phyloP scores from a whole-genome alignment of 2,329 filamentous ascomycete species.

The Aureobasidium pullulans region DNA sequence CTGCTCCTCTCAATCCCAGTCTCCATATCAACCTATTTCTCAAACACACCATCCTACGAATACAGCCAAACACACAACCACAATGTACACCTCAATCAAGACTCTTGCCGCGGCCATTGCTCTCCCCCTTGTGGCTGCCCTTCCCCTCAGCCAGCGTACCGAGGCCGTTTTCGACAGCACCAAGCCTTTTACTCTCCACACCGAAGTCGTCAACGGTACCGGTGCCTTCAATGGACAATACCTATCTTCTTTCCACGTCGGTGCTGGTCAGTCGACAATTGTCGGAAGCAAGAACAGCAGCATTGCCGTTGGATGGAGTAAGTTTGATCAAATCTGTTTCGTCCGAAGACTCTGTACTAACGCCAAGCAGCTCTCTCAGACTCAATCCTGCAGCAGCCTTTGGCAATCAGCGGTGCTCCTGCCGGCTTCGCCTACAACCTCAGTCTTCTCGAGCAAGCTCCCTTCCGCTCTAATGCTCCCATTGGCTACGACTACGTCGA shows the following conservation, averaged over 20 bases:
- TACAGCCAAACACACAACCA: neutral
- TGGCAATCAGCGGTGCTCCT: neutral
- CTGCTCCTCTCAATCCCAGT: neutral
- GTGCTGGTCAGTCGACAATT: neutral
- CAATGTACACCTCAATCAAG: constrained; percentile 9
- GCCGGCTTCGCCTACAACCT: constrained; percentile 3
- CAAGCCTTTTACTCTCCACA: constrained; percentile 13
- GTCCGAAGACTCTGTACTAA: neutral
- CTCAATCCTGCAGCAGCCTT: neutral
- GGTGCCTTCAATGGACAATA: neutral
- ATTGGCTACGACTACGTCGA: constrained; percentile 9
- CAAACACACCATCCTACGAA: neutral
- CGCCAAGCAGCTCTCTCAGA: neutral
- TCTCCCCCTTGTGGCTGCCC: constrained; percentile 1
- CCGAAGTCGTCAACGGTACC: neutral
- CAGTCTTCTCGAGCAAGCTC: neutral
- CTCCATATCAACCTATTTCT: neutral
- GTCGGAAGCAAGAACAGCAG: neutral
- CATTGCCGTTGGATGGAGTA: neutral
- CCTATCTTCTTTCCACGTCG: constrained; percentile 6
- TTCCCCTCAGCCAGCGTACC: neutral
- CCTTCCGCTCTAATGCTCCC: neutral
- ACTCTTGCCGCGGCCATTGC: neutral
- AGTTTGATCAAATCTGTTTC: neutral
- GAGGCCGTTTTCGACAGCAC: constrained; percentile 5